Percentiles rank a stretch among this genome's conserved stretches.
These are phyloP conservation scores for Apiospora kogelbergensis DNA, from an alignment of 2,329 filamentous ascomycete genomes.

Conservation along the genomic window DNA sequence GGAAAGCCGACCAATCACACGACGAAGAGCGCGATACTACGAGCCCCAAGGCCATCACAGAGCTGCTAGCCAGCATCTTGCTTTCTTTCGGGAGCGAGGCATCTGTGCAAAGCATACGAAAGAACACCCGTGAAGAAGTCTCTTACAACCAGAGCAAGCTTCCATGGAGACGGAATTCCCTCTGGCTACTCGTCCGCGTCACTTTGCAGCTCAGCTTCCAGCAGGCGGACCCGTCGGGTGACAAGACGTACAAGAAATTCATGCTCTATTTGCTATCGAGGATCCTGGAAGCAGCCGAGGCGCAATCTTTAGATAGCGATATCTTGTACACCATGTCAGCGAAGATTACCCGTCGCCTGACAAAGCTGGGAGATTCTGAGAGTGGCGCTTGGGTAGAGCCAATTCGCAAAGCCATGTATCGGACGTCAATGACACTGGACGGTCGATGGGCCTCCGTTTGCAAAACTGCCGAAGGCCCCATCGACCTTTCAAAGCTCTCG, in stretches of 20 bases:
- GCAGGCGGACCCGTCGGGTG: not conserved
- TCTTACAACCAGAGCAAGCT: conserved; percentile 33
- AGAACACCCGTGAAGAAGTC: conserved; percentile 56
- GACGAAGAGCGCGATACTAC: conserved; percentile 48
- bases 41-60: conserved; percentile 50
- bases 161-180: conserved; percentile 8
- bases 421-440: not conserved
- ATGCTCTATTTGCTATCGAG: conserved; percentile 3
- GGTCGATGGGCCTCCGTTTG: not conserved
- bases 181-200: conserved; percentile 8
- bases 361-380: conserved; percentile 1
- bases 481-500: not conserved
- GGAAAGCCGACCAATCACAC: conserved; percentile 37
- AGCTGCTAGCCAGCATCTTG: conserved; percentile 43
- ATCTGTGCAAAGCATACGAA: conserved; percentile 37
- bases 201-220: not conserved
- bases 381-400: not conserved
- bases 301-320: conserved; percentile 1
- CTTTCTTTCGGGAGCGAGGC: conserved; percentile 34
- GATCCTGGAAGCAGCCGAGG: not conserved
- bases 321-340: conserved; percentile 10
- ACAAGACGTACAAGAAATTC: conserved; percentile 4
- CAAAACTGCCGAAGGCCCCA: not conserved
- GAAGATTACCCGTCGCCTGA: conserved; percentile 5
- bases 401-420: not conserved